Conservation (phyloP, 2,329 filamentous ascomycete genomes). For the Penicillium expansum region DNA sequence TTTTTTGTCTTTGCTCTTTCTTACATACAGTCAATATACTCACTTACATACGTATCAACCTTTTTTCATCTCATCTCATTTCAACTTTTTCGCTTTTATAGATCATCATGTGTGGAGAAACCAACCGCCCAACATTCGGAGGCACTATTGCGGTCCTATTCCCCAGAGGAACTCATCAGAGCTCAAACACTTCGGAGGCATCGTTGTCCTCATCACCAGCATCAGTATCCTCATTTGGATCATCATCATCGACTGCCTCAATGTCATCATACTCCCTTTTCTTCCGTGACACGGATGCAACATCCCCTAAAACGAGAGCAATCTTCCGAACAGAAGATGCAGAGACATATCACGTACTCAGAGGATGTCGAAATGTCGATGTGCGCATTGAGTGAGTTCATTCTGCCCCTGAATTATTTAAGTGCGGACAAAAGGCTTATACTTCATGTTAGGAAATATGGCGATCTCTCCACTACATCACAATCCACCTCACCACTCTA, state of each 20-base stretch:
- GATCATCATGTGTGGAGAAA: conserved; percentile 48
- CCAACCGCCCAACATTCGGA: conserved; percentile 48
- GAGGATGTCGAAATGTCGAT: conserved; percentile 22
- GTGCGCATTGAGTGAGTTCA: conserved; percentile 36
- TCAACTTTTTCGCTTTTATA: conserved; percentile 29
- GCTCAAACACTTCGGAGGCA: conserved; percentile 2
- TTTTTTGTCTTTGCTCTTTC: not conserved
- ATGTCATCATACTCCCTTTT: conserved; percentile 32
- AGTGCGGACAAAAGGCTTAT: not conserved
- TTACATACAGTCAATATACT: not conserved
- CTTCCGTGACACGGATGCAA: conserved; percentile 24
- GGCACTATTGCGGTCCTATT: conserved; percentile 37
- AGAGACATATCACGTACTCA: conserved; percentile 21
- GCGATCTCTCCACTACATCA: conserved; percentile 26
- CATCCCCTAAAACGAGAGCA: conserved; percentile 20
- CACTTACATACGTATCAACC: not conserved
- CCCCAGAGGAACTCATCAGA: conserved; percentile 12
- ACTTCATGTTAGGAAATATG: conserved; percentile 21
- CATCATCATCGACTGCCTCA: conserved; percentile 13
- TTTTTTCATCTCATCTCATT: not conserved
- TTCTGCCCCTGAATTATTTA: not conserved
- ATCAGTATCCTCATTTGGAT: conserved; percentile 17
- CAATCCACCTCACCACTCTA: conserved; percentile 23
- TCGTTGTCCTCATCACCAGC: conserved; percentile 21
- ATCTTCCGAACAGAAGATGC: conserved; percentile 29